These are phyloP conservation scores for Russula ochroleuca DNA, from an alignment of 768 basidiomycete genomes.

Conservation along the genomic window DNA sequence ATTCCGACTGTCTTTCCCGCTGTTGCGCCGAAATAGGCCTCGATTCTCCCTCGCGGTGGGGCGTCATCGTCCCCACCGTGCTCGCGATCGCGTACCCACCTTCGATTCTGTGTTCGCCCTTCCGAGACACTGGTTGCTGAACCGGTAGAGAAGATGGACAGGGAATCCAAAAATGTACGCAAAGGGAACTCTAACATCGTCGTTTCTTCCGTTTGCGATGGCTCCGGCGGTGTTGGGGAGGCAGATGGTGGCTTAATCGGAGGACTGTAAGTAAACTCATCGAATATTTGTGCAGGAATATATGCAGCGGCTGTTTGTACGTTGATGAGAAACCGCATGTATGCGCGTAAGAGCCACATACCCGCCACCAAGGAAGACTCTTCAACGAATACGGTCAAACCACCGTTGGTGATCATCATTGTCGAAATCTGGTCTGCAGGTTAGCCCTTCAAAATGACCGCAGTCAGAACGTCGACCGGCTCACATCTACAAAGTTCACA, in stretches of 20 bases:
- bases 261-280: constrained; percentile 66
- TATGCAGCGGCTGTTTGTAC: constrained; percentile 72
- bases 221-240: constrained; percentile 26
- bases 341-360: constrained; percentile 35
- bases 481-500: constrained; percentile 75
- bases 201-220: constrained; percentile 30
- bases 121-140: constrained; percentile 32
- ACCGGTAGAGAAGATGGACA: constrained; percentile 89
- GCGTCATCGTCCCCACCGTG: constrained; percentile 45
- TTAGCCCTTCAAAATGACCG: constrained; percentile 4
- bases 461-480: constrained; percentile 29
- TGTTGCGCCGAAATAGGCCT: constrained; percentile 48
- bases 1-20: constrained; percentile 73
- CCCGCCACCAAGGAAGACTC: constrained; percentile 80
- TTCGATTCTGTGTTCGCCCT: constrained; percentile 39
- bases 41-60: constrained; percentile 46
- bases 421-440: constrained; percentile 55
- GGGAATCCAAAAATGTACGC: constrained; percentile 77
- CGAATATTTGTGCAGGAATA: constrained; percentile 72
- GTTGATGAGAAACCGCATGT: neutral
- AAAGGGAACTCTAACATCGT: constrained; percentile 79
- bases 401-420: constrained; percentile 61
- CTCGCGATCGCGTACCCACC: constrained; percentile 43
- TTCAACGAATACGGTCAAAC: constrained; percentile 77
- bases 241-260: constrained; percentile 33